phyloP scores from a whole-genome alignment of 2,329 filamentous ascomycete species.

The Sporothrix globosa region DNA sequence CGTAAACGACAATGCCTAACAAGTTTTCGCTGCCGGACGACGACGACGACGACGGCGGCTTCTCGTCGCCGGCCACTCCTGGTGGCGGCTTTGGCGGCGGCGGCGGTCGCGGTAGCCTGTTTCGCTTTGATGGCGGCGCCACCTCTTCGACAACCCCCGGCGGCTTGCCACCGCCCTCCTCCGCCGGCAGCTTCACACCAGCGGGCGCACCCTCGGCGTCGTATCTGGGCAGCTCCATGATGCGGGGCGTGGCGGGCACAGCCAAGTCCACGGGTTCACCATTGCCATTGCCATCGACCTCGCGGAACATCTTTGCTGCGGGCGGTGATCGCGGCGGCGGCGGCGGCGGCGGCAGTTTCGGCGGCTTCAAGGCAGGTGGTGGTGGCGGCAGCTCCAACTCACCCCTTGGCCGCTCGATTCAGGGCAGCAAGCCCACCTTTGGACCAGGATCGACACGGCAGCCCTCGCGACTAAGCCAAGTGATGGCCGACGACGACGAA shows the following conservation, averaged over 20 bases:
- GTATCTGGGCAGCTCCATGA: slow-evolving; percentile 59
- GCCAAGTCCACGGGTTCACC: slow-evolving; percentile 12
- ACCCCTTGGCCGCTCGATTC: slow-evolving; percentile 55
- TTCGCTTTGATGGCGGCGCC: slow-evolving; percentile 47
- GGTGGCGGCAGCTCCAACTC: slow-evolving; percentile 41
- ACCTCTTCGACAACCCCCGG: slow-evolving; percentile 57
- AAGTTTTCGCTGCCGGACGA: slow-evolving; percentile 33
- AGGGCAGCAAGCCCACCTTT: slow-evolving; percentile 35
- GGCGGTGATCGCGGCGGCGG: not conserved
- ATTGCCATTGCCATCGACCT: slow-evolving; percentile 24
- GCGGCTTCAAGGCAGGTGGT: slow-evolving; percentile 22
- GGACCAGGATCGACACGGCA: slow-evolving; percentile 38
- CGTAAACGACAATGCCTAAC: slow-evolving; percentile 33
- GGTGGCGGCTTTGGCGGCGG: slow-evolving; percentile 1
- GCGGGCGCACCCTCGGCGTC: slow-evolving; percentile 59
- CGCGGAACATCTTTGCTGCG: slow-evolving; percentile 31
- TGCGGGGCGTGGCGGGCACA: slow-evolving; percentile 44
- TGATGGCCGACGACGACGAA: slow-evolving; percentile 45
- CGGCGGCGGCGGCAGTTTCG: not conserved
- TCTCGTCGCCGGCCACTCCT: slow-evolving; percentile 34
- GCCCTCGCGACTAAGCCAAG: slow-evolving; percentile 58
- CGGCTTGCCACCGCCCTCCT: slow-evolving; percentile 57
- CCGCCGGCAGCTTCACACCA: slow-evolving; percentile 59
- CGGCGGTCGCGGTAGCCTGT: slow-evolving; percentile 40
- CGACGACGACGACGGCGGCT: slow-evolving; percentile 35